phyloP scores from a whole-genome alignment of 169 alveolate species.

The Eimeria falciformis region DNA sequence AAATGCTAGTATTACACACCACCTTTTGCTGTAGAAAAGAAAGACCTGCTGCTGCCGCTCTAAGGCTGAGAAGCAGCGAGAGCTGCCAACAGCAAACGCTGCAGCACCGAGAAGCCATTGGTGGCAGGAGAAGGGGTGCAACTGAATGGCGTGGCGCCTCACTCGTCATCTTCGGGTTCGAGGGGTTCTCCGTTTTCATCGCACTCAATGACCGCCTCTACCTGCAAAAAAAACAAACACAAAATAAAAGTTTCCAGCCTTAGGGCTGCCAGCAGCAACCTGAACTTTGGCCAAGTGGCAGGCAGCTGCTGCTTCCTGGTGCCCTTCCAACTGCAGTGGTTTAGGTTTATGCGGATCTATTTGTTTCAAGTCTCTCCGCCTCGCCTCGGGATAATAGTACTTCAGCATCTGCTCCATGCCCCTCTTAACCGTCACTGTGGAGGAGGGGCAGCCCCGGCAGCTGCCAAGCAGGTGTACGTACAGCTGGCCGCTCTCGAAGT shows the following conservation, averaged over 20 bases:
- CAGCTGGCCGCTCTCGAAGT: slow-evolving; percentile 87
- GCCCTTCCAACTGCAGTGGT: neutral
- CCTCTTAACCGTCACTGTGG: slow-evolving; percentile 84
- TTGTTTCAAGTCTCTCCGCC: neutral
- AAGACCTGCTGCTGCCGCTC: too few relatives aligned
- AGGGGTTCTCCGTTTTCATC: slow-evolving; percentile 80
- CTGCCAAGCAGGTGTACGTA: slow-evolving; percentile 87
- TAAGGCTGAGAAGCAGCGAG: too few relatives aligned
- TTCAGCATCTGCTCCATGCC: slow-evolving; percentile 90
- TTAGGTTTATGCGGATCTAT: neutral
- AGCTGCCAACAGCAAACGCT: too few relatives aligned
- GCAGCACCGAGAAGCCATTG: too few relatives aligned
- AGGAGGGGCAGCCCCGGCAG: slow-evolving; percentile 91
- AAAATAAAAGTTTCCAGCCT: too few relatives aligned
- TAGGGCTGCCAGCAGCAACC: too few relatives aligned
- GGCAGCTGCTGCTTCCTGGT: neutral
- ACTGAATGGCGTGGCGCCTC: too few relatives aligned
- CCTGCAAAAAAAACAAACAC: slow-evolving; percentile 61
- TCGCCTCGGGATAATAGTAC: slow-evolving; percentile 87
- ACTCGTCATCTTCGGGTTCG: slow-evolving; percentile 37
- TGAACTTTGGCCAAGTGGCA: too few relatives aligned
- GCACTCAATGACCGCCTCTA: slow-evolving; percentile 69
- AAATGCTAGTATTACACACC: too few relatives aligned
- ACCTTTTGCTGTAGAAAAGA: too few relatives aligned
- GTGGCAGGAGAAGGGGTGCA: too few relatives aligned